phyloP scores from a whole-genome alignment of 202 grass and related monocot species.

The Schoenoplectus triqueter region DNA sequence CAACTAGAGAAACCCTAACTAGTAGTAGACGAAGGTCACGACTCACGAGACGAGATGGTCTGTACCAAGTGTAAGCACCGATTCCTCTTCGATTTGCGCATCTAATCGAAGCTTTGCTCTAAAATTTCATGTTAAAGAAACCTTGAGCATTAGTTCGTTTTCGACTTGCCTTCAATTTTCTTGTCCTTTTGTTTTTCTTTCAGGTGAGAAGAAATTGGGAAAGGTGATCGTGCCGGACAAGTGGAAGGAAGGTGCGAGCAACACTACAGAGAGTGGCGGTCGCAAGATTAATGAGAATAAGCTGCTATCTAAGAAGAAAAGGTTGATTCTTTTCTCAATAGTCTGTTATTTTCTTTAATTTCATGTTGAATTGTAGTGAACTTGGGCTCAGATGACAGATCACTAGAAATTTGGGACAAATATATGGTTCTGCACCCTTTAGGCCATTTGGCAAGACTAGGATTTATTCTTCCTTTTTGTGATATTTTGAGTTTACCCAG shows the following conservation, averaged over 20 bases:
- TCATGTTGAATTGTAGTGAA: constrained; percentile 2
- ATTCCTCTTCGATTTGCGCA: background rate
- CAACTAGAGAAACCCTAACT: constrained; percentile 11
- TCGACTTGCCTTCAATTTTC: background rate
- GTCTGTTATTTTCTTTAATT: constrained; percentile 13
- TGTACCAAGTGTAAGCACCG: constrained; percentile 73
- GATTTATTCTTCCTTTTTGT: background rate
- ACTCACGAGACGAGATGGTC: constrained; percentile 46
- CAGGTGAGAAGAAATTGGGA: constrained; percentile 97
- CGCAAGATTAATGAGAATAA: constrained; percentile 99
- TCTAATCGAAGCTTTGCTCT: background rate
- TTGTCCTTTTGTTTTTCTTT: background rate
- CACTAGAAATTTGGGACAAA: background rate
- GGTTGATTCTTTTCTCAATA: constrained; percentile 39
- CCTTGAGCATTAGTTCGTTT: background rate
- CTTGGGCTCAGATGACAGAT: background rate
- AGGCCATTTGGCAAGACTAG: background rate
- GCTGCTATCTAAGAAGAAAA: constrained; percentile 97
- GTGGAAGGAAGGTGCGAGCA: constrained; percentile 99
- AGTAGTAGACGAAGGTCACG: background rate
- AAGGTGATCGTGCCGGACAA: constrained; percentile 99
- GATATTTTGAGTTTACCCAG: background rate
- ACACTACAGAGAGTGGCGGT: constrained; percentile 84
- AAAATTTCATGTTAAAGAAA: background rate
- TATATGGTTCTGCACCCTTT: background rate